Evolutionary conservation across 306 rosid species (phyloP).

Genomic region (Begonia fuchsioides): DNA sequence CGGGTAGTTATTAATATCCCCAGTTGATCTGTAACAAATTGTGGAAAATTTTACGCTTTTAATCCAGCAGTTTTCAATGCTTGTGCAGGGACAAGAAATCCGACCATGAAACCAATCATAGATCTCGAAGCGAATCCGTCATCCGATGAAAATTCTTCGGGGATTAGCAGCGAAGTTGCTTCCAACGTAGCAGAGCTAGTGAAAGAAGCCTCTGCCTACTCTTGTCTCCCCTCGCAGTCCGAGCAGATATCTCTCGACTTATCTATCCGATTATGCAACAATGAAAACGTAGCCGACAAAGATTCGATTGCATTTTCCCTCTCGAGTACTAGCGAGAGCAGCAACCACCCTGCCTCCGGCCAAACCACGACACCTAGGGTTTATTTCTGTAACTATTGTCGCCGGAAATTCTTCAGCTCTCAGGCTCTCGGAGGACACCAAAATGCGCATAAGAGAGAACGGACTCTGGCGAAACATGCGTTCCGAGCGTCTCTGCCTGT

Average conservation of each 20-base stretch:
- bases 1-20: too few relatives aligned
- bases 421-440: slow-evolving; percentile 98
- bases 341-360: slow-evolving; percentile 42
- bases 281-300: slow-evolving; percentile 15
- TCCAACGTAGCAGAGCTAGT: slow-evolving; percentile 34
- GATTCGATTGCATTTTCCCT: slow-evolving; percentile 47
- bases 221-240: background rate
- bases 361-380: slow-evolving; percentile 36
- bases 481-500: slow-evolving; percentile 74
- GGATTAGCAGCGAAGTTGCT: slow-evolving; percentile 70
- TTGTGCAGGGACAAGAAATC: too few relatives aligned
- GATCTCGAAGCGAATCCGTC: too few relatives aligned
- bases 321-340: slow-evolving; percentile 81
- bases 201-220: slow-evolving; percentile 41
- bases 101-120: too few relatives aligned
- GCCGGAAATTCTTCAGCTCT: slow-evolving; percentile 76
- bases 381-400: slow-evolving; percentile 82
- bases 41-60: too few relatives aligned
- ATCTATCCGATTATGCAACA: slow-evolving; percentile 44
- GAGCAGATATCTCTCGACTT: slow-evolving; percentile 45
- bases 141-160: too few relatives aligned
- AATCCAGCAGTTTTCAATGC: too few relatives aligned
- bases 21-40: too few relatives aligned
- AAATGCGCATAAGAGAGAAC: slow-evolving; percentile 80
- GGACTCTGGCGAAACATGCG: slow-evolving; percentile 74